phyloP scores from a whole-genome alignment of 2,329 filamentous ascomycete species.

The Leptographium wingfieldii region DNA sequence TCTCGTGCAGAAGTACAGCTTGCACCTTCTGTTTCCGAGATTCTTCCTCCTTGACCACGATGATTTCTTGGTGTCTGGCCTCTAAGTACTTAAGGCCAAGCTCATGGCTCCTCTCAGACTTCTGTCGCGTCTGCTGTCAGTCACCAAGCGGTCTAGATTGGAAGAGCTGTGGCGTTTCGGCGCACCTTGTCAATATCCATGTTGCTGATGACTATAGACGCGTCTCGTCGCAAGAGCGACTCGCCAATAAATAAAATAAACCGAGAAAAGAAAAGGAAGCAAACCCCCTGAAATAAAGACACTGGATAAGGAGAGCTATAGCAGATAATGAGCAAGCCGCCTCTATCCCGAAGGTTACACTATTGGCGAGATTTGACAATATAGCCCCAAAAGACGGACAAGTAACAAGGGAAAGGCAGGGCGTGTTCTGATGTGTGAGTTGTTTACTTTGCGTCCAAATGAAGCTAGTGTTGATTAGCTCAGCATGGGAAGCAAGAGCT shows the following conservation, averaged over 20 bases:
- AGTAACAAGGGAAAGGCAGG: not conserved
- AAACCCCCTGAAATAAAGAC: not conserved
- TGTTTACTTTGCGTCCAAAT: conserved; percentile 10
- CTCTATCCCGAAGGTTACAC: not conserved
- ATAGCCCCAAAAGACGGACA: not conserved
- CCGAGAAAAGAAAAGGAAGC: not conserved
- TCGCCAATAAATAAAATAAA: not conserved
- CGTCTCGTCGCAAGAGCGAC: conserved; percentile 2
- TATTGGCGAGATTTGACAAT: not conserved
- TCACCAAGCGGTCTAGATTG: not conserved
- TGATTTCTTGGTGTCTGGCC: conserved; percentile 49
- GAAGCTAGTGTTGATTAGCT: not conserved
- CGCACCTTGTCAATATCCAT: conserved; percentile 26
- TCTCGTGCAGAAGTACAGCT: conserved; percentile 58
- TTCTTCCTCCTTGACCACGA: conserved; percentile 63
- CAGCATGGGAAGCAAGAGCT: not conserved
- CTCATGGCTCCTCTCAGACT: conserved; percentile 31
- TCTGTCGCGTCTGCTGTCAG: conserved; percentile 20
- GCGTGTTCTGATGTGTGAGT: conserved; percentile 6
- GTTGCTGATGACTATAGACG: conserved; percentile 11
- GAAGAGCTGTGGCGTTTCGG: not conserved
- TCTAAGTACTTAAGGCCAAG: conserved; percentile 61
- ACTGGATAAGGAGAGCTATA: not conserved
- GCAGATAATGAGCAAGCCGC: not conserved
- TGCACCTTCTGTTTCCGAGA: conserved; percentile 57